A percentile compares a stretch with the other conserved stretches of the same genome.
These are phyloP conservation scores for Skeletonema grethae DNA, from an alignment of 108 stramenopile species.

Conservation along the genomic window DNA sequence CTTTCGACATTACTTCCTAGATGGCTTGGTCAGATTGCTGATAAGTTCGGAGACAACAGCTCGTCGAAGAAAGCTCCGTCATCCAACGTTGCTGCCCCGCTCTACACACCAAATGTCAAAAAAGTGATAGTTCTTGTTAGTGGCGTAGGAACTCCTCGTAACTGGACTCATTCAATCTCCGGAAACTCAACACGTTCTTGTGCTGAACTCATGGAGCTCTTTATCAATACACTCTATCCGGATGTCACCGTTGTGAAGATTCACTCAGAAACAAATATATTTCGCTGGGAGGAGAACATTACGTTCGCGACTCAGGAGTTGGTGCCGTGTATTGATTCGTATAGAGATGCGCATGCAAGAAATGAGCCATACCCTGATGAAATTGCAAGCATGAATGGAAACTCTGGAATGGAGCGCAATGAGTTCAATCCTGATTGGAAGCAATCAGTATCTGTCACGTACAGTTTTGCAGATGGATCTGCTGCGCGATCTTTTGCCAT, in stretches of 20 bases:
- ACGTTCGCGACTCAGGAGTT: slow-evolving; percentile 90
- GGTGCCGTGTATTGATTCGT: slow-evolving; percentile 81
- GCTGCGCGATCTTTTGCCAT: slow-evolving; percentile 93
- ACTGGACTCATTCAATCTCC: slow-evolving; percentile 78
- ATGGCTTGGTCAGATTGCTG: slow-evolving; percentile 72
- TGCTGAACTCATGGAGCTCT: slow-evolving; percentile 83
- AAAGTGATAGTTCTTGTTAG: slow-evolving; percentile 86
- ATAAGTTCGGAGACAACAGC: slow-evolving; percentile 38
- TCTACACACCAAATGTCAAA: slow-evolving; percentile 50
- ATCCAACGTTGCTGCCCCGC: slow-evolving; percentile 13
- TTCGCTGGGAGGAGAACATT: slow-evolving; percentile 97
- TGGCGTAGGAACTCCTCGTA: slow-evolving; percentile 90
- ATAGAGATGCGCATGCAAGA: slow-evolving; percentile 83
- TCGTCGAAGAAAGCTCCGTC: background rate
- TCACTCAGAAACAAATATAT: slow-evolving; percentile 90
- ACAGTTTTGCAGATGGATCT: slow-evolving; percentile 94
- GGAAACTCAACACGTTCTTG: slow-evolving; percentile 90
- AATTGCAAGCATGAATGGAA: slow-evolving; percentile 5
- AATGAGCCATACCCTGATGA: slow-evolving; percentile 61
- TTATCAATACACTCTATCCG: slow-evolving; percentile 66
- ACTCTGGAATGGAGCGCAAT: slow-evolving; percentile 23
- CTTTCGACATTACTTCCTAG: slow-evolving; percentile 79
- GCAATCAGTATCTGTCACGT: slow-evolving; percentile 78
- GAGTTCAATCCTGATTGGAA: slow-evolving; percentile 78
- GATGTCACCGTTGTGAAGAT: slow-evolving; percentile 78